Evolutionary conservation across 2,329 filamentous ascomycete species (phyloP).

Genomic region (Cordyceps farinosa): DNA sequence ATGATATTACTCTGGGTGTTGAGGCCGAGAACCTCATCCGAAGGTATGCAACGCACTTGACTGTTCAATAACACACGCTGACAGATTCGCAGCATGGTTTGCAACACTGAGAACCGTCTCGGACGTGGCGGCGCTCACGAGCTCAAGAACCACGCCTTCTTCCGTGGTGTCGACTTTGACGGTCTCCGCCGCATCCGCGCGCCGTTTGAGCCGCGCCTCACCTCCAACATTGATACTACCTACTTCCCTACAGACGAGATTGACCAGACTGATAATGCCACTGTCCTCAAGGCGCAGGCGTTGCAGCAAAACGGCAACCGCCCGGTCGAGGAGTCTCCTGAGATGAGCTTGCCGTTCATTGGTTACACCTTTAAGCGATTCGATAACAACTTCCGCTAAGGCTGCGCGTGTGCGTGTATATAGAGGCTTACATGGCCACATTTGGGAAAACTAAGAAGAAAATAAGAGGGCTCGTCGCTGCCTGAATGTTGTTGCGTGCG

Average conservation of each 20-base stretch:
- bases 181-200: conserved; percentile 88
- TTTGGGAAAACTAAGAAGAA: neutral
- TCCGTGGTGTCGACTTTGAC: conserved; percentile 94
- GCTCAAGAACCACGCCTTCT: conserved; percentile 93
- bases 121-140: conserved; percentile 83
- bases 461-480: neutral
- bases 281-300: conserved; percentile 78
- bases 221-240: conserved; percentile 90
- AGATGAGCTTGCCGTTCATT: conserved; percentile 83
- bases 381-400: conserved; percentile 63
- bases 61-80: conserved; percentile 5
- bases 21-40: conserved; percentile 91
- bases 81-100: conserved; percentile 68
- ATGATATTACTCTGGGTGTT: conserved; percentile 81
- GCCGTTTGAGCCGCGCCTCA: conserved; percentile 90
- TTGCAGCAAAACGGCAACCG: conserved; percentile 59
- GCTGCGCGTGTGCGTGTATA: neutral
- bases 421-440: conserved; percentile 1
- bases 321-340: conserved; percentile 72
- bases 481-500: neutral
- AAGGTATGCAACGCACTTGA: conserved; percentile 56
- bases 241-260: conserved; percentile 99
- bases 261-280: conserved; percentile 91
- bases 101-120: conserved; percentile 87
- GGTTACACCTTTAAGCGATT: conserved; percentile 86